A percentile compares a stretch with the other conserved stretches of the same genome.
Evolutionary conservation across 2,329 filamentous ascomycete genomes (phyloP).

Genomic region (Bipolaris cookei): DNA sequence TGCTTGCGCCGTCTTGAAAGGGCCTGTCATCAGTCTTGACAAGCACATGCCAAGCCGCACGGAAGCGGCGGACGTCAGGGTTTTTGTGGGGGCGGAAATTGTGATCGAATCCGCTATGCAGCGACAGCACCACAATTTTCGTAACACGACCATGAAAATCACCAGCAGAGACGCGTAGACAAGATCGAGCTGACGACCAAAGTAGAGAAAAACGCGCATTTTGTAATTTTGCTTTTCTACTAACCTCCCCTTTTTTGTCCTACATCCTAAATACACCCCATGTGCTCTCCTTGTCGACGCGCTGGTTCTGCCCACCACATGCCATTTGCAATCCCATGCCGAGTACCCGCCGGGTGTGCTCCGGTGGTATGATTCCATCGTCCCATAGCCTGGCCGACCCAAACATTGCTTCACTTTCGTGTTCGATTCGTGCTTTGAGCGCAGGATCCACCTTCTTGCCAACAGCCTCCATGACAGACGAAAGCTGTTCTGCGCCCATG

Average conservation of each 20-base stretch:
- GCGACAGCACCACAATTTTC: constrained; percentile 1
- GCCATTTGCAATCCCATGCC: constrained; percentile 58
- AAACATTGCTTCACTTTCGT: constrained; percentile 86
- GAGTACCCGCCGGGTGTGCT: constrained; percentile 57
- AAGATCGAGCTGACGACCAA: background rate
- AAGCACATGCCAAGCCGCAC: constrained; percentile 17
- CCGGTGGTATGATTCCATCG: constrained; percentile 59
- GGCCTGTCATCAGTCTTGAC: constrained; percentile 9
- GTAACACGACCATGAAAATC: background rate
- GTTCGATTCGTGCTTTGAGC: constrained; percentile 83
- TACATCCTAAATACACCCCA: constrained; percentile 54
- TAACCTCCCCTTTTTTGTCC: background rate
- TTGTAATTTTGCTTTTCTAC: background rate
- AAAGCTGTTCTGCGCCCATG: constrained; percentile 93
- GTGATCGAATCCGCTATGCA: constrained; percentile 3
- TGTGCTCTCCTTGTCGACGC: constrained; percentile 43
- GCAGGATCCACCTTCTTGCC: constrained; percentile 81
- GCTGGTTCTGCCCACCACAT: constrained; percentile 48
- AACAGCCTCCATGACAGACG: constrained; percentile 92
- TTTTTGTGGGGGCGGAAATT: constrained; percentile 18
- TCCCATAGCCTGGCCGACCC: constrained; percentile 90
- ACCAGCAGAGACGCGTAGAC: background rate
- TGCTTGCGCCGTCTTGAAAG: constrained; percentile 18
- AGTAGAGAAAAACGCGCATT: constrained; percentile 8
- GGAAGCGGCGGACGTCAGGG: constrained; percentile 2